Conservation (phyloP, 2,329 filamentous ascomycete species). For the Fusarium sp. region DNA sequence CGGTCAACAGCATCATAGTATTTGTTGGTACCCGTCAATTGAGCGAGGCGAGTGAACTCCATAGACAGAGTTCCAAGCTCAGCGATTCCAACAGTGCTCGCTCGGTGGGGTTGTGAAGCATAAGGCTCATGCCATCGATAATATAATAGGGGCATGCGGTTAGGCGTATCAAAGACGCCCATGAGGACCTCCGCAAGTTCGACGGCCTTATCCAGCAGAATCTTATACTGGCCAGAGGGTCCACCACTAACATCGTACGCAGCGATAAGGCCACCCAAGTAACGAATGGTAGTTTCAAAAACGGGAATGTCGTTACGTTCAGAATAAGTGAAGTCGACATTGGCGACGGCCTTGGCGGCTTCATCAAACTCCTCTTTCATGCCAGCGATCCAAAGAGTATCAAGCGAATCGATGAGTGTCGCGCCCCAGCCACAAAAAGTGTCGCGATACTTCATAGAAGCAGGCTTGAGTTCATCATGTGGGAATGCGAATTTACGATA, state of each 20-base stretch:
- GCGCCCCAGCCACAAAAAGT: constrained; percentile 94
- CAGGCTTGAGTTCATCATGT: constrained; percentile 85
- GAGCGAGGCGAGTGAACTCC: constrained; percentile 90
- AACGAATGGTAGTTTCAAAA: constrained; percentile 92
- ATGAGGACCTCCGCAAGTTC: constrained; percentile 85
- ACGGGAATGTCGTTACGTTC: constrained; percentile 77
- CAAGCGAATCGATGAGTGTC: constrained; percentile 82
- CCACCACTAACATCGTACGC: constrained; percentile 87
- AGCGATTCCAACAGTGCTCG: constrained; percentile 67
- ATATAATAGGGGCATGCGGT: constrained; percentile 87
- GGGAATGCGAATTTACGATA: constrained; percentile 84
- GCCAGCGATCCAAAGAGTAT: constrained; percentile 89
- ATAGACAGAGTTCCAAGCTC: constrained; percentile 83
- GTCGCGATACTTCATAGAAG: constrained; percentile 74
- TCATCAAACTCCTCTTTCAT: constrained; percentile 82
- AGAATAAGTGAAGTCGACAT: constrained; percentile 86
- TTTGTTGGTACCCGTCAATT: constrained; percentile 81
- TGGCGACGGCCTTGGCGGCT: constrained; percentile 73
- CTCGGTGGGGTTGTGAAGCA: constrained; percentile 71
- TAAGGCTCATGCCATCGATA: constrained; percentile 79
- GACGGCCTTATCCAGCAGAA: constrained; percentile 80
- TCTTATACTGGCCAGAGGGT: constrained; percentile 62
- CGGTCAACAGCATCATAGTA: constrained; percentile 92
- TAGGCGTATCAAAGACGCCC: constrained; percentile 89
- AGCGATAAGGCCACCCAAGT: constrained; percentile 84